Evolutionary conservation across 2,329 filamentous ascomycete genomes (phyloP), one percentile per base, ranked within the genome.

Genomic region (Cladosporium oxysporum): DNA sequence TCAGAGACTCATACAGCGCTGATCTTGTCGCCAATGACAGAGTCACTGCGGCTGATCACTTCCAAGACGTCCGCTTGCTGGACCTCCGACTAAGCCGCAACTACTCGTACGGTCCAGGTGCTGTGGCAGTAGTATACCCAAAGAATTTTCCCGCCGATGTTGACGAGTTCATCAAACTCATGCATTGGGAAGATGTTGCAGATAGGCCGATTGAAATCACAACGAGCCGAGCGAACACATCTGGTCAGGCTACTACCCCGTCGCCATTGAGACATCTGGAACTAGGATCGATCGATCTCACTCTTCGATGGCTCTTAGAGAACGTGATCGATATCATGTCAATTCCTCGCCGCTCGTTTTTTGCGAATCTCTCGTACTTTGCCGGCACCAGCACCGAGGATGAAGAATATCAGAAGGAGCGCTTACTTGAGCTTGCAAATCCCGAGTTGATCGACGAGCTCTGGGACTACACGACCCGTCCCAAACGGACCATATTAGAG

Each of bases 381-480:
- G 91, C 92, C 1, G 79, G 82, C 0, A 86, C 96, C 72, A 76
- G 81, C 2, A 87, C 88, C 72, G 74, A 76, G 64, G 76, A 77
- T 44, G 74, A 76, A 44, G 65, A 66, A 1, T 77, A 75, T 44
- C 94, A 99, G 73, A 88, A 87, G 71, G 90, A 95, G 68, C 88
- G 94, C 1, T 85, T 99, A 0, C 78, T 90, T 10, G 95, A 99
- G 75, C 95, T 99, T 72, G 89, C 88, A 1, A 86, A 90, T 72
- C 88, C 92, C 0, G 85, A 90, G 55, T 91, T 90, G 72, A 87
- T 94, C 6, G 93, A 98, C 71, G 95, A 99, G 72, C 89, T 97
- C 65, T 98, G 92, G 80, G 94, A 99, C 79, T 99, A 99, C 76
- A 95, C 95, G 1, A 93, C 93, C 0, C 88, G 95, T 10, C 91